Evolutionary conservation across 495 filamentous ascomycete species (phyloP).

Genomic region (Podospora appendiculata): DNA sequence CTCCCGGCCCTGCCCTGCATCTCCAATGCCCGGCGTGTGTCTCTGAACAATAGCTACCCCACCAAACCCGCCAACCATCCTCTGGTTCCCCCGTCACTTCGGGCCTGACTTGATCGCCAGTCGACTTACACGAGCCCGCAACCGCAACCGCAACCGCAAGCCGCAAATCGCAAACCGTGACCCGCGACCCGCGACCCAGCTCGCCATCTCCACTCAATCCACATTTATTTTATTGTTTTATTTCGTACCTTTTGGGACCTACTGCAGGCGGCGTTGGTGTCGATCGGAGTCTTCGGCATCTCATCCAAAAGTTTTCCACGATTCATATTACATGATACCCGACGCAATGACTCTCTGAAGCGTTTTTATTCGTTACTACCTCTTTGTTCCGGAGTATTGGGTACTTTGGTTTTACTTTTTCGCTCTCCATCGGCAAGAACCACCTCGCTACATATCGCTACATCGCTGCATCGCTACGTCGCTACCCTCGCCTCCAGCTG

Average conservation of each 20-base stretch:
- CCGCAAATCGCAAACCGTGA: background rate
- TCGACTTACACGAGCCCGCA: constrained; percentile 14
- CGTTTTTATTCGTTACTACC: constrained; percentile 12
- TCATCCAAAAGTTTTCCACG: constrained; percentile 14
- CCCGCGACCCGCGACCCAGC: no score
- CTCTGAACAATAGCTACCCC: constrained; percentile 1
- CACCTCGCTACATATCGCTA: background rate
- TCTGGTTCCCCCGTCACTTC: background rate
- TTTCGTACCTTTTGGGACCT: background rate
- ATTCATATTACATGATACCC: constrained; percentile 8
- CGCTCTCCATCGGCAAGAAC: background rate
- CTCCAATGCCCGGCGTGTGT: constrained; percentile 1
- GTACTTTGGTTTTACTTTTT: background rate
- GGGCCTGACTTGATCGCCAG: background rate
- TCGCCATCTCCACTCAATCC: constrained; percentile 26
- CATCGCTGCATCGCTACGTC: no score
- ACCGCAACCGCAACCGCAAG: constrained; percentile 1
- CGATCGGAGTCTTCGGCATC: constrained; percentile 20
- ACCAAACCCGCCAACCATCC: constrained; percentile 10
- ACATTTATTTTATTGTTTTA: constrained; percentile 23
- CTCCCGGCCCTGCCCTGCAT: background rate
- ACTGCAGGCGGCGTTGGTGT: constrained; percentile 8
- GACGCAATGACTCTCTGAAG: constrained; percentile 22
- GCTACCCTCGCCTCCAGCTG: background rate
- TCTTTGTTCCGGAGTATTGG: constrained; percentile 13